phyloP scores from a whole-genome alignment of 495 filamentous ascomycete species.

The Neurospora sp. region DNA sequence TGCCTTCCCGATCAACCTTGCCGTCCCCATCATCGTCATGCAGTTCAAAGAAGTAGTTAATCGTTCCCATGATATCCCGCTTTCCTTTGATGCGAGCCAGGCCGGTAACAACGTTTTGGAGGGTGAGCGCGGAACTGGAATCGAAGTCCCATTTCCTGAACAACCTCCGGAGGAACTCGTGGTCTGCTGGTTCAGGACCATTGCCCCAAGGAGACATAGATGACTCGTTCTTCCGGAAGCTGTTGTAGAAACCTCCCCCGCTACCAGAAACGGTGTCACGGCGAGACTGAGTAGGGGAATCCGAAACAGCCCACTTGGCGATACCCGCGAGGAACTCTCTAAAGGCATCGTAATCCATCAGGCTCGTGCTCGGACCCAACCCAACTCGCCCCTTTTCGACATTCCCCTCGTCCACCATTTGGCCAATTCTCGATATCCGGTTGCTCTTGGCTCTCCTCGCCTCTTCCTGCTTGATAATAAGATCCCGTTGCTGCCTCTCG shows the following conservation, averaged over 20 bases:
- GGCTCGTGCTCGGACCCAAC: constrained; percentile 71
- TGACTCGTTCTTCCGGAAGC: constrained; percentile 34
- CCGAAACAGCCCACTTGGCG: constrained; percentile 82
- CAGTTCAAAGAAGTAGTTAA: constrained; percentile 93
- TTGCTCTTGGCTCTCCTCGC: constrained; percentile 49
- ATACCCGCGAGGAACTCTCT: constrained; percentile 85
- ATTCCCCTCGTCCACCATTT: constrained; percentile 19
- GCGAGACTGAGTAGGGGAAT: constrained; percentile 49
- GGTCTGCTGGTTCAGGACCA: constrained; percentile 77
- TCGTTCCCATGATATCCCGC: constrained; percentile 91
- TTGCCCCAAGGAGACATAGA: constrained; percentile 60
- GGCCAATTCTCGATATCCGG: constrained; percentile 3
- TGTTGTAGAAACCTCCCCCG: constrained; percentile 41
- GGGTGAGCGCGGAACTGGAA: constrained; percentile 59
- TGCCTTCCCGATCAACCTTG: constrained; percentile 92
- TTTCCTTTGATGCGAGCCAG: constrained; percentile 84
- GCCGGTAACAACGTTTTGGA: constrained; percentile 87
- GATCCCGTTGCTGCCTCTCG: constrained; percentile 74
- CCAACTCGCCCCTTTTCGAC: constrained; percentile 77
- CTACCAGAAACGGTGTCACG: constrained; percentile 44
- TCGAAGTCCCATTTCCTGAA: constrained; percentile 83
- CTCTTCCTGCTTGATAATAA: constrained; percentile 65
- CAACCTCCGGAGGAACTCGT: constrained; percentile 87
- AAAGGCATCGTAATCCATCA: constrained; percentile 96
- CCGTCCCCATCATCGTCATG: constrained; percentile 92